Evolutionary conservation across 176 grass and related monocot genomes (phyloP).

Genomic region (Carex littledalei): DNA sequence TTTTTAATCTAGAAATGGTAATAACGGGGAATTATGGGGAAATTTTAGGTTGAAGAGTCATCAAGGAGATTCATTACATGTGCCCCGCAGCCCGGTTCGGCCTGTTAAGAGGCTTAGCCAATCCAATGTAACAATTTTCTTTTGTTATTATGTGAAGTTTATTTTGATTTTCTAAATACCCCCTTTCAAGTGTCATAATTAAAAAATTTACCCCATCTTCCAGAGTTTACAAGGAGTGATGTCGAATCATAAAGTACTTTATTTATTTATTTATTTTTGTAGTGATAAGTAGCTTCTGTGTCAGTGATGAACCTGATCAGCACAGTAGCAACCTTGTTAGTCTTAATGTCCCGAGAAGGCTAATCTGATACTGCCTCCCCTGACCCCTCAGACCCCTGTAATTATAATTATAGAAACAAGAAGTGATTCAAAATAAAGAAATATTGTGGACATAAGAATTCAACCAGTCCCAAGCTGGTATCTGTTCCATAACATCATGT

Average conservation of each 20-base stretch:
- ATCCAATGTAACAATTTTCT: constrained; percentile 48
- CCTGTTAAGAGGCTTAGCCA: constrained; percentile 39
- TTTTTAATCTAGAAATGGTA: not conserved
- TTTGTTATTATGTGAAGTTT: constrained; percentile 13
- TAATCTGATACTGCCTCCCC: not conserved
- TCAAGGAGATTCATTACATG: constrained; percentile 64
- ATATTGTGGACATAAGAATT: not conserved
- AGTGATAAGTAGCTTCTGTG: not conserved
- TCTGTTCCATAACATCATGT: not conserved
- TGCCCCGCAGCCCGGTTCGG: constrained; percentile 55
- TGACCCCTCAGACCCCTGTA: not conserved
- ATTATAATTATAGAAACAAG: not conserved
- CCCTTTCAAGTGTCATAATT: not conserved
- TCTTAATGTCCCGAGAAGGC: not conserved
- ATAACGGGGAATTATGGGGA: not conserved
- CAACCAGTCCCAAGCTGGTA: not conserved
- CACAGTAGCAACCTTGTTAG: not conserved
- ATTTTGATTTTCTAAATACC: not conserved
- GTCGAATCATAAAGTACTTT: not conserved
- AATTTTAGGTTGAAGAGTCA: constrained; percentile 74
- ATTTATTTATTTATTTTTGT: not conserved
- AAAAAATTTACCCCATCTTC: not conserved
- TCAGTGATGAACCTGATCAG: not conserved
- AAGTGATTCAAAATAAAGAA: not conserved
- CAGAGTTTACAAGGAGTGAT: not conserved